Evolutionary conservation across 148 eudicot genomes (phyloP), one percentile per base, ranked within the genome.

Genomic region (Heliamphora exappendiculata): DNA sequence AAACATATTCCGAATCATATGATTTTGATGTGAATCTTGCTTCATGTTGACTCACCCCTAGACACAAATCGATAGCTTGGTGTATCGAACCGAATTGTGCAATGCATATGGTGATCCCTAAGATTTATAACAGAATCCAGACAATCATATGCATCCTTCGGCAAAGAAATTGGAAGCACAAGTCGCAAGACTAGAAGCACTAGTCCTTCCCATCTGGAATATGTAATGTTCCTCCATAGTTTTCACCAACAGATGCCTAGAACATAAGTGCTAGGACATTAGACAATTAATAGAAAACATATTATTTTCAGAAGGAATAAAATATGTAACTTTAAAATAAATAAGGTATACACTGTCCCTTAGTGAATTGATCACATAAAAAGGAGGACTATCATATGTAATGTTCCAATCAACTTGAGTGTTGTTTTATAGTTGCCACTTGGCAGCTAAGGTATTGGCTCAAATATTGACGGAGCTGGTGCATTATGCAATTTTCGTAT

Each of bases 151-250:
- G 37, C 67, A 62, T 62, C 0, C 20, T 31, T 4, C 39, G 16
- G 22, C 16, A 66, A 53, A 73, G 22, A 54, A 51, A 16, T 55
- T n/a, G 45, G 26, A 59, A 42, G 7, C 24, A 17, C 31, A 47
- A 67, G 45, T 70, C 34, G 54, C 4, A 37, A 34, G 31, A 31
- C 72, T n/a, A n/a, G 37, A 69, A 49, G 47, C 75, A 51, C 73
- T 77, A 81, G 63, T 75, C 59, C 53, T 55, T 71, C 78, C 83
- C 55, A 80, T 57, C 31, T 51, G 76, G 78, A 63, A 89, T 78
- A 73, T 79, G 78, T 81, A 94, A 82, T 76, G 76, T 84, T 78
- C 97, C 97, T 34, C 98, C 98, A 78, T 94, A 94, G 79, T 76
- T 81, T 77, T 94, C 97, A 79, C 87, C 83, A 76, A 89, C 85